Evolutionary conservation across 2,329 filamentous ascomycete species (phyloP).

Genomic region (Paramyrothecium roridum): DNA sequence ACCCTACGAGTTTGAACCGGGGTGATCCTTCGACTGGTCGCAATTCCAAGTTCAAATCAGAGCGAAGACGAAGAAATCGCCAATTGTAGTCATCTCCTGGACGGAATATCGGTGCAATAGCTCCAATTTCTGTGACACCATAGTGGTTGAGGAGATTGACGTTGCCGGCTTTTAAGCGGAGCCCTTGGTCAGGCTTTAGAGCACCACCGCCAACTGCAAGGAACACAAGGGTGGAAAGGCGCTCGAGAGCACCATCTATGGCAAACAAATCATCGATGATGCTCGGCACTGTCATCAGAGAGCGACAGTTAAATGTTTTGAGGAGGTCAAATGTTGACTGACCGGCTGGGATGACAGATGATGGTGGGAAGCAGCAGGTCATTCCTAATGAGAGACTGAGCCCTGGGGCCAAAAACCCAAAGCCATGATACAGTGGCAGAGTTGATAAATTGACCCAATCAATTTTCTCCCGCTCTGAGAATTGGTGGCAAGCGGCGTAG

Average conservation of each 20-base stretch:
- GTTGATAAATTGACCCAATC: conserved; percentile 23
- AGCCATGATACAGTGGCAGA: conserved; percentile 27
- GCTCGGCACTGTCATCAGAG: conserved; percentile 27
- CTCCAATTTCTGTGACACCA: conserved; percentile 28
- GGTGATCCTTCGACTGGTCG: conserved; percentile 7
- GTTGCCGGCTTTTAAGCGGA: conserved; percentile 8
- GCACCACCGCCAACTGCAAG: conserved; percentile 25
- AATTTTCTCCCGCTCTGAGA: conserved; percentile 6
- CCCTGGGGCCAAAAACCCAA: conserved; percentile 22
- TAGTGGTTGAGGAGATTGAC: conserved; percentile 28
- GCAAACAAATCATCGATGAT: conserved; percentile 26
- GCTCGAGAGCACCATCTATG: conserved; percentile 5
- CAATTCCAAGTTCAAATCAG: conserved; percentile 21
- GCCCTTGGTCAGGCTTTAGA: conserved; percentile 15
- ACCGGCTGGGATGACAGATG: conserved; percentile 16
- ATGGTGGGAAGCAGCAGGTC: conserved; percentile 19
- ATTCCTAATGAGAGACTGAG: conserved; percentile 22
- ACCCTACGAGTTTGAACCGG: conserved; percentile 18
- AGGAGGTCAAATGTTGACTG: conserved; percentile 16
- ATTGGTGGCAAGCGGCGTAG: conserved; percentile 23
- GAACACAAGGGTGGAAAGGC: conserved; percentile 17
- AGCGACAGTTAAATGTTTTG: conserved; percentile 8
- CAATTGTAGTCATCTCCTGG: conserved; percentile 23
- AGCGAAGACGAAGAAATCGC: conserved; percentile 22
- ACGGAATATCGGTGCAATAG: conserved; percentile 25